Base-by-base conservation (phyloP, 2,329 filamentous ascomycete species). In the Furcasterigmium sp. region DNA sequence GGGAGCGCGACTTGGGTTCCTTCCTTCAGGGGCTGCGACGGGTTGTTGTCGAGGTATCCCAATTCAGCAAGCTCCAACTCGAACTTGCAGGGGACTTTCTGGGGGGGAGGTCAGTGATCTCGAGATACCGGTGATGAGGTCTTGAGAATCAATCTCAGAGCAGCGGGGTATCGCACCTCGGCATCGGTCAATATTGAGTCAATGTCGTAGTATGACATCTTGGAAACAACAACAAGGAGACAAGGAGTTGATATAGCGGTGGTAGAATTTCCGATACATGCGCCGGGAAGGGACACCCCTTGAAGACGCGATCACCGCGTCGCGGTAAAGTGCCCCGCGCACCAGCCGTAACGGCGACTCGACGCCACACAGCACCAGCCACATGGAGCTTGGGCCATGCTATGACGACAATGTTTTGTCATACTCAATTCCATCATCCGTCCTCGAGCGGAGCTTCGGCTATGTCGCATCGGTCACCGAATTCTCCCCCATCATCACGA, bases 61-160 rank as follows among this genome's bases (percentile, higher is more conserved):
- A 97, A 79, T 44, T 87, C 83, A 17, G 90, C 85, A 25, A 95
- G 84, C 46, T 91, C 86, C 57, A 96, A 79, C 59, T 95, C 87
- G 67, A 97, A 96, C 41, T 87, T 94, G 70, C 91, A 95, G 32
- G 93, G 91, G 25, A 96, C 80, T 86, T 96, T 97, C 83, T 95
- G 54, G 20, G 20, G n/a, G 38, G 21, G 14, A 36, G 11, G 32
- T 37, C 36, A 35, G 32, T 11, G n/a, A 19, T 10, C 29, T 18
- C 5, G 9, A 14, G 19, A 4, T 9, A 21, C 5, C 13, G 29
- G 13, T 6, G 29, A 32, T 6, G n/a, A 32, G 29, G 8, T 17
- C n/a, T 9, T 18, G 20, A n/a, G n/a, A n/a, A n/a, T 6, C 28
- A 5, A 14, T n/a, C 14, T 21, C 39, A 23, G 23, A n/a, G n/a